A percentile compares a stretch with the other conserved stretches of the same genome.
Evolutionary conservation across 768 basidiomycete genomes (phyloP).

Genomic region (Erythrobasidium yunnanense): DNA sequence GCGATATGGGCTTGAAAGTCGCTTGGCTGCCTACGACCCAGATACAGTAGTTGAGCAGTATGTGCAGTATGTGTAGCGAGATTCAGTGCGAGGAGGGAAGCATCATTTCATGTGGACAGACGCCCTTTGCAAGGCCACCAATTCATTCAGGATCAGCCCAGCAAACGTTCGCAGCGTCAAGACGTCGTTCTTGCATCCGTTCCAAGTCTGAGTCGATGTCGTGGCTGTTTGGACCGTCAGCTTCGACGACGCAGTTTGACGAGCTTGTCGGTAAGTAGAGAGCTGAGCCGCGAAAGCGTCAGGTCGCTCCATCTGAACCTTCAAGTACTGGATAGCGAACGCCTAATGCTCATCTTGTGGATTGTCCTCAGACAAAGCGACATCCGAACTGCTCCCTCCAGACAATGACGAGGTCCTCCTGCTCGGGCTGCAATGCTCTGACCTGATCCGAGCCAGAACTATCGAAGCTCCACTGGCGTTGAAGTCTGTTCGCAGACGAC

Average conservation of each 20-base stretch:
- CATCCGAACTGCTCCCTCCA: conserved; percentile 71
- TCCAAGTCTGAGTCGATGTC: too few species aligned
- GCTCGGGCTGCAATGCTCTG: conserved; percentile 79
- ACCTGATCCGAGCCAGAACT: conserved; percentile 86
- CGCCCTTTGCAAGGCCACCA: too few species aligned
- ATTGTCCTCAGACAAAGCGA: conserved; percentile 68
- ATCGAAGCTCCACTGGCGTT: conserved; percentile 74
- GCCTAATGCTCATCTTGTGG: neutral
- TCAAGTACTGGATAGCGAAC: neutral
- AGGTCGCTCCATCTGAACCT: neutral
- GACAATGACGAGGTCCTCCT: conserved; percentile 82
- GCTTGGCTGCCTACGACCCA: too few species aligned
- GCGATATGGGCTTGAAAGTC: too few species aligned
- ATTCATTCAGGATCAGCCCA: too few species aligned
- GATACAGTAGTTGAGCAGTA: too few species aligned
- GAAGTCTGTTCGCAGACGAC: conserved; percentile 71
- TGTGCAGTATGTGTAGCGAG: too few species aligned
- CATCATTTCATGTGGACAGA: too few species aligned
- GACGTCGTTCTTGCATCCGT: too few species aligned
- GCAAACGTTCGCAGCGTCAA: too few species aligned
- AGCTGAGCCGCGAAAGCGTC: neutral
- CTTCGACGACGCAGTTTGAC: conserved; percentile 51
- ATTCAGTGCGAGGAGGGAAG: too few species aligned
- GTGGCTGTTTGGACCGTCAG: conserved; percentile 11
- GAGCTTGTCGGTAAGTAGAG: conserved; percentile 61